These are phyloP conservation scores for Arthrobotrys entomopaga DNA, from an alignment of 2,329 filamentous ascomycete genomes.

Conservation along the genomic window DNA sequence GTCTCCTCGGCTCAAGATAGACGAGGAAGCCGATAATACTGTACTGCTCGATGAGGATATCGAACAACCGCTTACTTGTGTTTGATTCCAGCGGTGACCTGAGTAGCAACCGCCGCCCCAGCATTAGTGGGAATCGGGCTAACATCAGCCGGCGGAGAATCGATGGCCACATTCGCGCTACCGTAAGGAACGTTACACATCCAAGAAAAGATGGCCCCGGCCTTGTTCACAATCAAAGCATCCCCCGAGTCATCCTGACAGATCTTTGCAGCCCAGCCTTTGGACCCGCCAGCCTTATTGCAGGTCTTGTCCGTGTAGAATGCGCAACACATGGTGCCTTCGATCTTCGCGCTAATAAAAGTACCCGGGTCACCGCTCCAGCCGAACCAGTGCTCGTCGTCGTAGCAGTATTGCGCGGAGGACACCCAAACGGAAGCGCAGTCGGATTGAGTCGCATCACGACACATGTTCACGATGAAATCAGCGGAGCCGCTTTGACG, in stretches of 20 bases:
- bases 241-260: constrained; percentile 27
- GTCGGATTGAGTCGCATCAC: constrained; percentile 35
- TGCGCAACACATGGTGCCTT: constrained; percentile 48
- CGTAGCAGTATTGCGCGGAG: constrained; percentile 50
- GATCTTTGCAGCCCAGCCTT: constrained; percentile 47
- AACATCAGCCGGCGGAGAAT: constrained; percentile 32
- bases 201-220: constrained; percentile 38
- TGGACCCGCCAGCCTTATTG: constrained; percentile 46
- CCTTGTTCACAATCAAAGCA: constrained; percentile 37
- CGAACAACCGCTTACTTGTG: too few relatives aligned
- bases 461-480: constrained; percentile 52
- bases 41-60: constrained; percentile 7
- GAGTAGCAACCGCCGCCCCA: constrained; percentile 47
- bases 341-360: constrained; percentile 52
- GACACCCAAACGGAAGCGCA: constrained; percentile 47
- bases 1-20: too few relatives aligned
- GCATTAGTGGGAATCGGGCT: constrained; percentile 14
- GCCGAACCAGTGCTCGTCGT: constrained; percentile 52
- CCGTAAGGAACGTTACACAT: constrained; percentile 51
- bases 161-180: constrained; percentile 44
- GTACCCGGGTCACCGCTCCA: constrained; percentile 50
- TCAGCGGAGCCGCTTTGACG: constrained; percentile 44
- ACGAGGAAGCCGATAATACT: background rate
- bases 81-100: constrained; percentile 13
- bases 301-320: constrained; percentile 47